Base-by-base conservation (phyloP, 352 stramenopile genomes). In the Phytophthora pini region DNA sequence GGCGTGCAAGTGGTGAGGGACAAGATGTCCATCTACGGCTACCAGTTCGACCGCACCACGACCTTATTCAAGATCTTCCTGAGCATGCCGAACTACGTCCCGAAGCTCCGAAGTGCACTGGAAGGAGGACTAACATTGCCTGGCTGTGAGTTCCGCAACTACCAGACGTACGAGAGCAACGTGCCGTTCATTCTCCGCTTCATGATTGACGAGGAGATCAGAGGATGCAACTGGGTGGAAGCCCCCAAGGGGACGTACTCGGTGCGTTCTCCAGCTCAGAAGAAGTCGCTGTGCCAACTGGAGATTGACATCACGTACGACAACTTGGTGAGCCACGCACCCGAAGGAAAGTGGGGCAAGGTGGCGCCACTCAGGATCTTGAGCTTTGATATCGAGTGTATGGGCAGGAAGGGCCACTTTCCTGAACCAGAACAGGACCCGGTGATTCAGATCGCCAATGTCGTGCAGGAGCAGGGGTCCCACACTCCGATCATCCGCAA, bases 361-460 rank as follows among this genome's bases (percentile, higher is more conserved):
- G 85, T 99, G 40, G 98, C 98, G 4, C 98, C 98, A 4, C 88
- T 99, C 46, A 92, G 98, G 40, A 97, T 99, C 68, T 78, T 99
- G 36, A 99, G 93, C 49, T 98, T 99, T 53, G 98, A 99, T 84
- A 99, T 99, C 68, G 98, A 99, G 80, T 99, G 98, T 76, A 96
- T 98, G 84, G 98, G 97, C 6, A 79, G 97, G n/a, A 99, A 99
- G 60, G 98, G 95, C 5, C 89, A 98, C 57, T 98, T 98, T 52
- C 90, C 90, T 15, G 90, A 94, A 44, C 85, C 85, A 0, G 85
- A 94, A 7, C 80, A 98, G 68, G 98, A 99, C 77, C 97, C 98
- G 8, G 98, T 99, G 32, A 99, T 99, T 76, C 98, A 99, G 72
- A 99, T 99, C 75, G 97, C 98, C 1, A 99, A 99, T 68, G 90